Evolutionary conservation across 495 filamentous ascomycete genomes (phyloP).

Genomic region (Neurospora hispaniola): DNA sequence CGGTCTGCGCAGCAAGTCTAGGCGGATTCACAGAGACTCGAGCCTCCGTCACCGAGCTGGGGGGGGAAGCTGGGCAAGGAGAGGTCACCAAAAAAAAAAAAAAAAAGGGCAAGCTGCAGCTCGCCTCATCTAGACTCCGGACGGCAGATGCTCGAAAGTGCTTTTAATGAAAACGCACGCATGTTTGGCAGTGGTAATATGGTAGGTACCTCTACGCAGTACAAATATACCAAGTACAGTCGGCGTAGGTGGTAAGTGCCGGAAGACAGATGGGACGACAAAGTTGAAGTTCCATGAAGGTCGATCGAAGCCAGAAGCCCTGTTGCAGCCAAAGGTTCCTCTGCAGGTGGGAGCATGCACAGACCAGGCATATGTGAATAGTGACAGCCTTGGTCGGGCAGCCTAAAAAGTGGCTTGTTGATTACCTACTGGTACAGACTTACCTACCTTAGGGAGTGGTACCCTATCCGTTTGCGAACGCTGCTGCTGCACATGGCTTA

Average conservation of each 20-base stretch:
- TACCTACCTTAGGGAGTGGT: too few relatives aligned
- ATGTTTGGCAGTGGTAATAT: background rate
- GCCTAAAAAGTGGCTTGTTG: background rate
- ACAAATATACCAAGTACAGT: background rate
- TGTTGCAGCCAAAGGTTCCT: background rate
- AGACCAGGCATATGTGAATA: background rate
- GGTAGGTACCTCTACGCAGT: background rate
- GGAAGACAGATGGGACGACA: background rate
- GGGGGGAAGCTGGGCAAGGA: too few relatives aligned
- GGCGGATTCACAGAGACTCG: too few relatives aligned
- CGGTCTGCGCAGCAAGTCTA: background rate
- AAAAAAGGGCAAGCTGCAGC: too few relatives aligned
- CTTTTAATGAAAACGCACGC: background rate
- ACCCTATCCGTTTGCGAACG: too few relatives aligned
- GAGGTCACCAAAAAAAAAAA: too few relatives aligned
- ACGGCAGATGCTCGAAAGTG: too few relatives aligned
- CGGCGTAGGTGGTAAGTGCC: background rate
- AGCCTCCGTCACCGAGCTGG: too few relatives aligned
- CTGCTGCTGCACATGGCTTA: too few relatives aligned
- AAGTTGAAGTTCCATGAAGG: background rate
- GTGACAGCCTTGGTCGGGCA: background rate
- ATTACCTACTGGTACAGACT: background rate
- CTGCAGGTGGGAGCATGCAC: background rate
- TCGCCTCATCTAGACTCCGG: too few relatives aligned
- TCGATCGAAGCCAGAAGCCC: background rate